Percentiles rank a stretch among this genome's conserved stretches.
These are phyloP conservation scores for Sambucus nigra DNA, from an alignment of 129 eudicot species.

Conservation along the genomic window DNA sequence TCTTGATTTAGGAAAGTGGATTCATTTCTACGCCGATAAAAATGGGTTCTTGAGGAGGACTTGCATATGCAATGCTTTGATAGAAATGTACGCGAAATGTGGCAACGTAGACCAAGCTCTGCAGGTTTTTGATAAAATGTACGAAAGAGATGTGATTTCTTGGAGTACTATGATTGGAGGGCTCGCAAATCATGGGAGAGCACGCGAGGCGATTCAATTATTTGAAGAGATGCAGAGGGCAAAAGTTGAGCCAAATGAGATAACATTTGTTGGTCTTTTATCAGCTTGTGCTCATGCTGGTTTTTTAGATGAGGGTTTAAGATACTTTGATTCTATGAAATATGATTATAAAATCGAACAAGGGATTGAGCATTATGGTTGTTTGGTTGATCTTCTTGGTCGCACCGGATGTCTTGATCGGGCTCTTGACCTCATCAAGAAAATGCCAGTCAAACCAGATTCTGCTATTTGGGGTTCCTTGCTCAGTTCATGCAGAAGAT, in stretches of 20 bases:
- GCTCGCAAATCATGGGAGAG: conserved; percentile 47
- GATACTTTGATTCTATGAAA: conserved; percentile 41
- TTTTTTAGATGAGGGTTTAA: conserved; percentile 33
- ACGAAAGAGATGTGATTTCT: conserved; percentile 37
- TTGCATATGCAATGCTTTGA: conserved; percentile 45
- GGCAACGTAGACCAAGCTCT: conserved; percentile 40
- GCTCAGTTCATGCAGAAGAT: conserved; percentile 47
- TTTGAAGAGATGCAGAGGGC: conserved; percentile 42
- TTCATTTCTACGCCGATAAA: conserved; percentile 50
- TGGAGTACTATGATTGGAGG: conserved; percentile 59
- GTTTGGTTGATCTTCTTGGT: conserved; percentile 57
- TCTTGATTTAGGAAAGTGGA: conserved; percentile 57
- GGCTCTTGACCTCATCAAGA: conserved; percentile 33
- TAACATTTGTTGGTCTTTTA: conserved; percentile 55
- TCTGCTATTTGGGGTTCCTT: conserved; percentile 61
- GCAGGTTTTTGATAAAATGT: conserved; percentile 33
- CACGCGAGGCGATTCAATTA: conserved; percentile 35
- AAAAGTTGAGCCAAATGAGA: conserved; percentile 42
- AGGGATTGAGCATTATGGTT: conserved; percentile 48
- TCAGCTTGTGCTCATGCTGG: conserved; percentile 67
- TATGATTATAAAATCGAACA: conserved; percentile 38
- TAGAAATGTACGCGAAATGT: conserved; percentile 61
- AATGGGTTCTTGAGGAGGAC: conserved; percentile 36
- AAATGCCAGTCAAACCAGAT: conserved; percentile 50
- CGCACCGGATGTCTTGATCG: conserved; percentile 38